These are phyloP conservation scores for Excoecaria agallocha DNA, from an alignment of 345 rosid genomes.

Conservation along the genomic window DNA sequence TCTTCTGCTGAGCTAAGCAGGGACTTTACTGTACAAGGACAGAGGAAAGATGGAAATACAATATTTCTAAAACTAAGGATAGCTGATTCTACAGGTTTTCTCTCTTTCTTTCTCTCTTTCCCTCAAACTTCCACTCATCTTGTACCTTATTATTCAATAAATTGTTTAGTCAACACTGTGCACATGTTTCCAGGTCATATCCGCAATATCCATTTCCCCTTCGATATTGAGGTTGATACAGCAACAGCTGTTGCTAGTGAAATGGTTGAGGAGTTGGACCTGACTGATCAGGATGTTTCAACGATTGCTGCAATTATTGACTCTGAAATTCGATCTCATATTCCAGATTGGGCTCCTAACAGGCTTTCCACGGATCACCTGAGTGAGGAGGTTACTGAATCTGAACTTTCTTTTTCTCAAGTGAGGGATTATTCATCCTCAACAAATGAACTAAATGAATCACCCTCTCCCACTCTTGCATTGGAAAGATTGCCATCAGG, in stretches of 20 bases:
- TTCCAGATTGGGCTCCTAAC: constrained; percentile 62
- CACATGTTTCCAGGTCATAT: constrained; percentile 49
- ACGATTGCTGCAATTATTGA: constrained; percentile 72
- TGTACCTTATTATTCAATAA: constrained; percentile 7
- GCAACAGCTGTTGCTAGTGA: constrained; percentile 82
- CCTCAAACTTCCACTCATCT: neutral
- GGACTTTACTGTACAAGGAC: constrained; percentile 77
- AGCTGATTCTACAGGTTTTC: constrained; percentile 79
- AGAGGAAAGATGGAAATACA: constrained; percentile 68
- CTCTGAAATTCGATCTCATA: constrained; percentile 63
- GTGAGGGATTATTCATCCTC: constrained; percentile 29
- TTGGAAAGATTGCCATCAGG: constrained; percentile 86
- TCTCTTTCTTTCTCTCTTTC: constrained; percentile 18
- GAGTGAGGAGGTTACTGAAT: constrained; percentile 20
- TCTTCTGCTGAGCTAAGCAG: constrained; percentile 38
- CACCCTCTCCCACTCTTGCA: constrained; percentile 36
- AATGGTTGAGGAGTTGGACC: constrained; percentile 90
- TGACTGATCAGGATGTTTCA: constrained; percentile 87
- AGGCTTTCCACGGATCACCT: constrained; percentile 25
- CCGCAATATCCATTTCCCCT: constrained; percentile 95
- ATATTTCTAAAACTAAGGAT: constrained; percentile 84
- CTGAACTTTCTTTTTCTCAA: constrained; percentile 20
- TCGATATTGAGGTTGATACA: constrained; percentile 82
- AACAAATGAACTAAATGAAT: constrained; percentile 21
- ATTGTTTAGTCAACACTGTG: constrained; percentile 4